Percentiles rank a stretch among this genome's conserved stretches.
Conservation (phyloP, 257 asterid species). For the Solanum rostratum region DNA sequence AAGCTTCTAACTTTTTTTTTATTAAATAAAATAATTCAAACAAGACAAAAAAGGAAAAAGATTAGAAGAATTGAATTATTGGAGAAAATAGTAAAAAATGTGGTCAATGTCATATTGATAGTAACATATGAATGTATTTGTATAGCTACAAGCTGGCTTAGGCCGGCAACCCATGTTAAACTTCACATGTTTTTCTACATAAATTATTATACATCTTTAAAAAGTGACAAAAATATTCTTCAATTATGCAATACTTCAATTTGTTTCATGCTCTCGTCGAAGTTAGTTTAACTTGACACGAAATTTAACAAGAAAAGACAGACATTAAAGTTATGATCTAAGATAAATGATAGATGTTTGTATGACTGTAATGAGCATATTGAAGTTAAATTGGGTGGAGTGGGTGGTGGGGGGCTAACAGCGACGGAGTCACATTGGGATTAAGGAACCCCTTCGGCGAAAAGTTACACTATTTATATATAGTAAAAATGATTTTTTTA, state of each 20-base stretch:
- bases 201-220: background rate
- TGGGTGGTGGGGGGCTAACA: too few relatives aligned
- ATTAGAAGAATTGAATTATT: background rate
- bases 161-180: slow-evolving; percentile 63
- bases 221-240: background rate
- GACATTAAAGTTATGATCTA: too few relatives aligned
- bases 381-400: too few relatives aligned
- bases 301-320: too few relatives aligned
- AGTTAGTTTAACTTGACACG: too few relatives aligned
- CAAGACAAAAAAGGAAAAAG: background rate
- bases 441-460: too few relatives aligned
- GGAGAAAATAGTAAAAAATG: background rate
- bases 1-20: background rate
- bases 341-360: too few relatives aligned
- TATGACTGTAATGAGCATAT: too few relatives aligned
- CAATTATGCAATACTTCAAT: background rate
- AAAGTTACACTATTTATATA: too few relatives aligned
- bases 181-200: slow-evolving; percentile 33
- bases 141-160: slow-evolving; percentile 23
- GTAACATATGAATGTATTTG: background rate
- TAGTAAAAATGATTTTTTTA: too few relatives aligned
- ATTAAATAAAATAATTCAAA: background rate
- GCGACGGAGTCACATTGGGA: too few relatives aligned
- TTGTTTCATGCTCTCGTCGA: background rate
- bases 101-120: slow-evolving; percentile 2